Conservation (phyloP, 108 stramenopile species). For the Epithemia pelagica region DNA sequence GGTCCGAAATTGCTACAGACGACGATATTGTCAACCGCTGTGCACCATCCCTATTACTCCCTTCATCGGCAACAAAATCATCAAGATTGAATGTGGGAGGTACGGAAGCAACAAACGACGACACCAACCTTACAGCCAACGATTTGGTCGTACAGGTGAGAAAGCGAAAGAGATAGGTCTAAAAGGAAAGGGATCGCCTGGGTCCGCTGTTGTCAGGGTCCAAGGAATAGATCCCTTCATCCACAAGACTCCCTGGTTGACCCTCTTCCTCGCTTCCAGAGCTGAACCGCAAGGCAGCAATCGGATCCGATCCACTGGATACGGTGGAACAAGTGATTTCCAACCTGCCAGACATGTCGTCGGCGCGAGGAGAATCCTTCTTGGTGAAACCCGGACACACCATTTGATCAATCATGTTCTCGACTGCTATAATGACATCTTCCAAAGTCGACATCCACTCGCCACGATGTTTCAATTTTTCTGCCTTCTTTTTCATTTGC, state of each 20-base stretch:
- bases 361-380: background rate
- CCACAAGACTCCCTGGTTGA: background rate
- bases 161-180: background rate
- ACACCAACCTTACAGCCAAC: background rate
- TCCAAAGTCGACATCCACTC: constrained; percentile 1
- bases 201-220: background rate
- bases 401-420: constrained; percentile 7
- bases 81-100: too few relatives aligned
- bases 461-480: too few relatives aligned
- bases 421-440: background rate
- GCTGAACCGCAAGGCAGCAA: background rate
- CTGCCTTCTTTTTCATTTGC: too few relatives aligned
- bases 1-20: constrained; percentile 12
- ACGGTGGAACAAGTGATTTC: background rate
- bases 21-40: background rate
- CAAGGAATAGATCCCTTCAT: background rate
- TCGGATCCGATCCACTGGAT: background rate
- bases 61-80: too few relatives aligned
- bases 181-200: background rate
- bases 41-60: too few relatives aligned
- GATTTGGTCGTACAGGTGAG: background rate
- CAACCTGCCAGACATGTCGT: background rate
- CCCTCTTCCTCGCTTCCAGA: background rate
- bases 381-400: background rate
- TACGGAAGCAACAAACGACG: background rate